Conservation (phyloP, 2,329 filamentous ascomycete species). For the Phialophora chinensis region DNA sequence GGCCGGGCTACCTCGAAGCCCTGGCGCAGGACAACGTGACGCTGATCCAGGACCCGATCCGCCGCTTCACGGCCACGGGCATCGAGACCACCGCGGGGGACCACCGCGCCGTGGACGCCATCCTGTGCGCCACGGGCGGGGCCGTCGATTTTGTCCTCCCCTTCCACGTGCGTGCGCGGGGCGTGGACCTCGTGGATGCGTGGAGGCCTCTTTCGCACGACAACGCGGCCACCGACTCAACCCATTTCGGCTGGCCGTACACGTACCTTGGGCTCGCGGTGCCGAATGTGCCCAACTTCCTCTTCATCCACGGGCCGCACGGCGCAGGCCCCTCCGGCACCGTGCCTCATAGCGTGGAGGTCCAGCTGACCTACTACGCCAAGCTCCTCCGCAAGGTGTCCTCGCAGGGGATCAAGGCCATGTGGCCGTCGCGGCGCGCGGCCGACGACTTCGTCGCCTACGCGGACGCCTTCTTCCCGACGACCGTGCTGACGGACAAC, state of each 20-base stretch:
- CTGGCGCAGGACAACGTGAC: slow-evolving; percentile 66
- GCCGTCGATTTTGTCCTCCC: slow-evolving; percentile 44
- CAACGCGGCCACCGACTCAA: slow-evolving; percentile 43
- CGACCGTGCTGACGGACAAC: slow-evolving; percentile 51
- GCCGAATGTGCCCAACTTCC: slow-evolving; percentile 53
- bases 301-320: slow-evolving; percentile 50
- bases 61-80: slow-evolving; percentile 63
- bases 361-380: slow-evolving; percentile 68
- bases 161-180: slow-evolving; percentile 44
- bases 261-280: slow-evolving; percentile 50
- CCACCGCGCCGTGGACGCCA: slow-evolving; percentile 37
- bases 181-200: slow-evolving; percentile 38
- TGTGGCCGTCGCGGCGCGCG: slow-evolving; percentile 63
- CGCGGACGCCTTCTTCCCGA: slow-evolving; percentile 61
- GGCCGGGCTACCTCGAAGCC: slow-evolving; percentile 71
- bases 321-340: slow-evolving; percentile 65
- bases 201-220: slow-evolving; percentile 42
- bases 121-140: slow-evolving; percentile 49
- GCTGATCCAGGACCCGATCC: slow-evolving; percentile 64
- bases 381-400: slow-evolving; percentile 71
- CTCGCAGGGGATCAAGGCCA: slow-evolving; percentile 68
- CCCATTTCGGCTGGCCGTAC: slow-evolving; percentile 42
- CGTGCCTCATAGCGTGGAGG: slow-evolving; percentile 70
- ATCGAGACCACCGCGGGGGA: slow-evolving; percentile 39
- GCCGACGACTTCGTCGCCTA: slow-evolving; percentile 70